These are phyloP conservation scores for Dioszegia aurantiaca DNA, from an alignment of 768 basidiomycete species.

Conservation along the genomic window DNA sequence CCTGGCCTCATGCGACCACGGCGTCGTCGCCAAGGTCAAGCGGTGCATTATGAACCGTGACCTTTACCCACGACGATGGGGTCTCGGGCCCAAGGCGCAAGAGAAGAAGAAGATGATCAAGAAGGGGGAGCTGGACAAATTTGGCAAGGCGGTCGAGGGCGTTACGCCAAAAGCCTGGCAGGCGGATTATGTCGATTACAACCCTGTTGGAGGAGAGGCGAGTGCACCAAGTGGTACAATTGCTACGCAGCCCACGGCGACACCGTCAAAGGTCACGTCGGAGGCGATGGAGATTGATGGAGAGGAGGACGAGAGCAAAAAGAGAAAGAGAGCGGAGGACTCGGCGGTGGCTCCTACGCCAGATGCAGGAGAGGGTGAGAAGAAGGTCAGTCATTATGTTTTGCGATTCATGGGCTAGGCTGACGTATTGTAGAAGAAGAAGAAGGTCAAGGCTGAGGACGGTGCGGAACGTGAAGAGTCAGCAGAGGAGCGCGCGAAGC, in stretches of 20 bases:
- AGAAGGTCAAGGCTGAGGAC: conserved; percentile 47
- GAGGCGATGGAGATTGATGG: conserved; percentile 20
- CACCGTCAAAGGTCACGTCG: conserved; percentile 18
- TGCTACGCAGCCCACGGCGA: conserved; percentile 23
- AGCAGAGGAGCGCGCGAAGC: conserved; percentile 35
- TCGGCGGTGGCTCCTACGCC: conserved; percentile 28
- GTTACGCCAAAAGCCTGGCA: conserved; percentile 89
- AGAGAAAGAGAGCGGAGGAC: conserved; percentile 51
- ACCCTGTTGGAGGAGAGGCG: conserved; percentile 58
- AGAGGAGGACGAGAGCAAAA: conserved; percentile 54
- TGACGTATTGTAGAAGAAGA: conserved; percentile 42
- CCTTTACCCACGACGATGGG: conserved; percentile 96
- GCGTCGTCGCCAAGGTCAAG: conserved; percentile 98
- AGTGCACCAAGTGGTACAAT: conserved; percentile 21
- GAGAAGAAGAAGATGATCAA: conserved; percentile 99
- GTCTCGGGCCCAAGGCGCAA: conserved; percentile 91
- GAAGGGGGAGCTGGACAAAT: conserved; percentile 93
- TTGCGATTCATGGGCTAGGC: background rate
- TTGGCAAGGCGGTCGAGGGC: conserved; percentile 82
- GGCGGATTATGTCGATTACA: conserved; percentile 90
- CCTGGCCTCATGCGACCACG: conserved; percentile 95
- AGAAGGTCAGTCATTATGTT: conserved; percentile 41
- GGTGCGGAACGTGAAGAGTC: conserved; percentile 41
- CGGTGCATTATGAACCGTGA: conserved; percentile 98
- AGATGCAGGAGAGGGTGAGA: conserved; percentile 34